Base-by-base conservation (phyloP, 306 rosid genomes). In the Gleditsia sinensis region DNA sequence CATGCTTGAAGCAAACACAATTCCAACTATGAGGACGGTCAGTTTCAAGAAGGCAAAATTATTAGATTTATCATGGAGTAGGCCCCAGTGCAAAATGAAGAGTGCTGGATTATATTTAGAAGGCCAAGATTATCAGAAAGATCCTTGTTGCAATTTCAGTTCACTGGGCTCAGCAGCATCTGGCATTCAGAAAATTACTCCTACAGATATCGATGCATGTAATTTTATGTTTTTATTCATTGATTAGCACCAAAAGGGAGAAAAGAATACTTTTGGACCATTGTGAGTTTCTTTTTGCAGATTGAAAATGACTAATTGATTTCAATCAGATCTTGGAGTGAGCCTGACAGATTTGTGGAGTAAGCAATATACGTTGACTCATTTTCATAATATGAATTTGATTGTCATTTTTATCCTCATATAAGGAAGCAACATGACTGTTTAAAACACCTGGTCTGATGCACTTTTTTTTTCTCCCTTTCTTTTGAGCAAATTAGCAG, bases 301-400 rank as follows among this genome's bases (percentile, higher is more conserved):
- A 78, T 74, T 8, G 82, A 84, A 24, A 75, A 85, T 80, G 98
- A 93, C 84, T 93, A n/a, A 93, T 69, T 93, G 98, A 95, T 88
- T 93, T 65, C 78, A 75, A 69, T 84, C 95, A 55, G 87, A 93
- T 76, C 82, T 83, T 69, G 81, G 80, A 65, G 83, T 89, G 78
- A 77, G 86, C 82, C 75, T 76, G 48, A 84, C 96, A 33, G 81
- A 84, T 83, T 76, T 90, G 53, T 93, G 95, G 97, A 87, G 89
- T 84, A 80, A 83, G 78, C 70, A 71, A 84, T 66, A 73, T 63
- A 48, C 67, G 82, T 69, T 79, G 34, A 66, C 55, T 36, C 19
- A 36, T 32, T 73, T 60, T 37, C 69, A 42, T 49, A 46, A 40
- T 25, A 63, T 70, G 20, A 71, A 49, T 74, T 59, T 61, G 46